Percentiles rank a stretch among this genome's conserved stretches.
phyloP scores from a whole-genome alignment of 2,329 filamentous ascomycete species.

The Fusarium chaquense region DNA sequence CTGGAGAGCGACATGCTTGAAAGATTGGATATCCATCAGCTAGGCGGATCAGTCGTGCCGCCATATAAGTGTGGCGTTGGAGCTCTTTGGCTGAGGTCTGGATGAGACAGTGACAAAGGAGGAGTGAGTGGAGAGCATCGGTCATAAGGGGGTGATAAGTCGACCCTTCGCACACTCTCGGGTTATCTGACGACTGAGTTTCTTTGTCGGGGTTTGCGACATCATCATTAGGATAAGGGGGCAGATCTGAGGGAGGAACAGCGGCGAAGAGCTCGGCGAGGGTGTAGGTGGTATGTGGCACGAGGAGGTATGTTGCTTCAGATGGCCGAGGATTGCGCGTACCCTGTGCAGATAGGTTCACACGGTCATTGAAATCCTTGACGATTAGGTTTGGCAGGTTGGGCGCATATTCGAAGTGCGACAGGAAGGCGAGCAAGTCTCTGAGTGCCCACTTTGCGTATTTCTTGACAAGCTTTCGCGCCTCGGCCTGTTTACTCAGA shows the following conservation, averaged over 20 bases:
- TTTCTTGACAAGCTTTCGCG: slow-evolving; percentile 75
- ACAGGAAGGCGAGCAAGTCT: slow-evolving; percentile 79
- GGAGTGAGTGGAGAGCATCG: slow-evolving; percentile 81
- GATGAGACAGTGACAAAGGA: slow-evolving; percentile 82
- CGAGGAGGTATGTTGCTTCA: slow-evolving; percentile 43
- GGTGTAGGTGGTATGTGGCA: slow-evolving; percentile 57
- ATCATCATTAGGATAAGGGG: slow-evolving; percentile 70
- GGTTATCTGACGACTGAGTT: slow-evolving; percentile 50
- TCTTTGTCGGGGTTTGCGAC: slow-evolving; percentile 47
- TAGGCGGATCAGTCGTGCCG: slow-evolving; percentile 78
- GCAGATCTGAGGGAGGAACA: slow-evolving; percentile 73
- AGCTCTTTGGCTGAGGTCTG: slow-evolving; percentile 84
- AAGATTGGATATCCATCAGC: slow-evolving; percentile 86
- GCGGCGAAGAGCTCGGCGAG: slow-evolving; percentile 77
- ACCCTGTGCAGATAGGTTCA: slow-evolving; percentile 67
- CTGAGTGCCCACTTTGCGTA: slow-evolving; percentile 81
- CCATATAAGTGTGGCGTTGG: slow-evolving; percentile 84
- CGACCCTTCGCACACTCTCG: slow-evolving; percentile 48
- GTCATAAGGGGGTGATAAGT: slow-evolving; percentile 86
- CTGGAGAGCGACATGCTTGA: slow-evolving; percentile 76
- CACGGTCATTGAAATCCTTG: slow-evolving; percentile 67
- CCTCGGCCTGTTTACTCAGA: slow-evolving; percentile 41
- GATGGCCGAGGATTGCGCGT: slow-evolving; percentile 56
- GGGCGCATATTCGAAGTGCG: slow-evolving; percentile 82
- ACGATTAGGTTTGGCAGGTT: slow-evolving; percentile 71